Evolutionary conservation across 2,329 filamentous ascomycete species (phyloP), one percentile per base, ranked within the genome.

Genomic region (Shiraia bambusicola): DNA sequence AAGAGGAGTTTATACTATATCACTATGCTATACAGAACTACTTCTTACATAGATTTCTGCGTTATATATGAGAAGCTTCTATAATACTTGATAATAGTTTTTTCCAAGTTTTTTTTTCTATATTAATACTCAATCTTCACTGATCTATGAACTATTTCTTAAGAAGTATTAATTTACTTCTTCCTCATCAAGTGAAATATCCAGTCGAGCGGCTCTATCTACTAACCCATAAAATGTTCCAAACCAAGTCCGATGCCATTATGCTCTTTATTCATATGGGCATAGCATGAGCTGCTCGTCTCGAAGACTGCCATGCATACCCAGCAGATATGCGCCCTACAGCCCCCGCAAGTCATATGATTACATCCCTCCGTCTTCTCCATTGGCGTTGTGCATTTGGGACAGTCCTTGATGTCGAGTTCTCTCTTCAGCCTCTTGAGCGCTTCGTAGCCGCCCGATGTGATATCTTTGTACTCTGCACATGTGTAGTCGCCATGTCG

Each of bases 271-370:
- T 29, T 40, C 46, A 54, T 47, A 36, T 52, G 51, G 6, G 29
- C 39, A 42, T 54, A 54, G 30, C 45, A 50, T 10, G 17, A 32
- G 1, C 19, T 34, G 31, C 36, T 28, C 8, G 24, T 36, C 3
- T 51, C 13, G 45, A 76, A 76, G 0, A 50, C 52, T 10, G 39
- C 42, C 56, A 76, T 45, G 42, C 76, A 79, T 3, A 69, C 59
- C 74, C 74, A 79, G 45, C 75, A 79, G 22, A 77, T 73, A 41
- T 77, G 71, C 1, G 63, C 50, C 2, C 56, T 46, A 41, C 76
- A 79, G 0, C 45, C 50, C 1, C 19, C 28, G 43, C 76, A 78
- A 0, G 44, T 51, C 45, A 78, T 72, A 49, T 78, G 74, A 46
- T 76, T 69, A 45, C 76, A 79, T 0, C 75, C 76, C 0, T 58